Conservation (phyloP, 768 basidiomycete species). For the Mrakia frigida region DNA sequence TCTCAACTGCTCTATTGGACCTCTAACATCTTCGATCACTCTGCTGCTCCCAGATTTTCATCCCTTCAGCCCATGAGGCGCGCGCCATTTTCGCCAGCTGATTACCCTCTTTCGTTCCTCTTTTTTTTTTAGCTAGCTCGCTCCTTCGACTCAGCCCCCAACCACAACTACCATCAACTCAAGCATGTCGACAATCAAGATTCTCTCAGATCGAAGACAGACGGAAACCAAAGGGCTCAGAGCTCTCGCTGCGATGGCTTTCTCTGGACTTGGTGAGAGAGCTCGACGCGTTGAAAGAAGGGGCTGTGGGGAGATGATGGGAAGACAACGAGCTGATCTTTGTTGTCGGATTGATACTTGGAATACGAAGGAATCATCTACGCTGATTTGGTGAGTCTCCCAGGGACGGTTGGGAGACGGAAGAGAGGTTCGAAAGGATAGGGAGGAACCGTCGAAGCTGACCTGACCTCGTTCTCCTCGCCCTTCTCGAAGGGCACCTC, state of each 20-base stretch:
- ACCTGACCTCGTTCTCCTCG: neutral
- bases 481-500: neutral
- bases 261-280: neutral
- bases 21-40: no score
- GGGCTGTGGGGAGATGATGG: neutral
- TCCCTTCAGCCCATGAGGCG: no score
- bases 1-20: no score
- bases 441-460: neutral
- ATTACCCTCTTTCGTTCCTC: no score
- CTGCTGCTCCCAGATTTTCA: no score
- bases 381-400: slow-evolving; percentile 45
- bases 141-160: neutral
- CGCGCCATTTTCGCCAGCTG: no score
- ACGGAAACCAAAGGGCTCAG: neutral
- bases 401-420: no score
- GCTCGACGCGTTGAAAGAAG: neutral
- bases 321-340: neutral
- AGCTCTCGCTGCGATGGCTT: neutral
- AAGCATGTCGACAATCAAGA: neutral
- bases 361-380: slow-evolving; percentile 46
- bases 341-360: slow-evolving; percentile 14
- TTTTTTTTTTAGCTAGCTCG: neutral
- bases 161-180: no score
- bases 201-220: neutral
- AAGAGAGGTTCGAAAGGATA: neutral